A percentile compares a stretch with the other conserved stretches of the same genome.
phyloP scores from a whole-genome alignment of 208 protist species.

The Herpetomonas samuelpessoai region DNA sequence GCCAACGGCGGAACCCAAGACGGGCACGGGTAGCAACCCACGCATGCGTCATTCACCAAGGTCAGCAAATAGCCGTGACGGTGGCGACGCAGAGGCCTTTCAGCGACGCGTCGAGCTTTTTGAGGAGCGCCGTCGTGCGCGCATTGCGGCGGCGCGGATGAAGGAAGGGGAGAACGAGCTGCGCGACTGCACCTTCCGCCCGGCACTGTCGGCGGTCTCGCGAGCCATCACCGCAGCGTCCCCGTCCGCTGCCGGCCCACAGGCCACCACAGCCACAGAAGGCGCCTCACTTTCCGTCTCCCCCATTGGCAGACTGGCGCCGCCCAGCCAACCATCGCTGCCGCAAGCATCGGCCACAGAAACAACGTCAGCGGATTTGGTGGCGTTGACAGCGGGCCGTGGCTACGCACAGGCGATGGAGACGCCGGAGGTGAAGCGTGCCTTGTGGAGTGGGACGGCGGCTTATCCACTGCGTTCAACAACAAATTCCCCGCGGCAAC shows the following conservation, averaged over 20 bases:
- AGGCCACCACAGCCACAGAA: no score
- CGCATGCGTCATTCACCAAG: background rate
- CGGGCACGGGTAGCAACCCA: background rate
- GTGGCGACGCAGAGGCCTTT: constrained; percentile 7
- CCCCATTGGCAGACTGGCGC: no score
- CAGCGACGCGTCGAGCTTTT: constrained; percentile 9
- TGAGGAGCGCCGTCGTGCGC: constrained; percentile 6
- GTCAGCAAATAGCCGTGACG: no score
- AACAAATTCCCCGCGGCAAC: no score
- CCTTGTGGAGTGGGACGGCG: background rate
- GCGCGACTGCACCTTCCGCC: constrained; percentile 16
- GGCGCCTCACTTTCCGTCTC: no score
- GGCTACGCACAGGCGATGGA: constrained; percentile 12
- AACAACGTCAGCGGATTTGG: background rate
- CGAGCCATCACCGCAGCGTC: constrained; percentile 1
- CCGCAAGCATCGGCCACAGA: background rate
- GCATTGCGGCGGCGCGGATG: constrained; percentile 7
- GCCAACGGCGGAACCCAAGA: background rate
- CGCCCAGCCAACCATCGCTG: background rate
- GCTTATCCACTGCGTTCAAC: no score
- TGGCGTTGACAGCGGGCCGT: background rate
- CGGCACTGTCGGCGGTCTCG: constrained; percentile 9
- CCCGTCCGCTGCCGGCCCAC: no score
- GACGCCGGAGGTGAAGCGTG: background rate
- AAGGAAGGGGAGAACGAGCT: constrained; percentile 6